Percentiles rank a stretch among this genome's conserved stretches.
Conservation (phyloP, 371 early-diverging fungal genomes). For the Rhizopus stolonifer region DNA sequence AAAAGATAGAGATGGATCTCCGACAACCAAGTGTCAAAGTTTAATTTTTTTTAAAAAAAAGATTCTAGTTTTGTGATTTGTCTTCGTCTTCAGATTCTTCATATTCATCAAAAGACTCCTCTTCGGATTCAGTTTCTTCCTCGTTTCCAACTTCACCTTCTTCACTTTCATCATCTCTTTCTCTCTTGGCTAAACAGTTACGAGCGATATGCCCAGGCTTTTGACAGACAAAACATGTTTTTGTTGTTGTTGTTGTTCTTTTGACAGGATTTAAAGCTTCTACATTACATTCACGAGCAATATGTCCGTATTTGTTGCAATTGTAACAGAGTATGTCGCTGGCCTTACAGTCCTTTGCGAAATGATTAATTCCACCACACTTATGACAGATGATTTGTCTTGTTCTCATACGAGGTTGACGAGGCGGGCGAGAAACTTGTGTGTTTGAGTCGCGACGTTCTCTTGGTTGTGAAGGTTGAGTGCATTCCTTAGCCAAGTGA, state of each 20-base stretch:
- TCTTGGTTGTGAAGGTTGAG: slow-evolving; percentile 31
- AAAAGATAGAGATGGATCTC: neutral
- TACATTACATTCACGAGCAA: slow-evolving; percentile 51
- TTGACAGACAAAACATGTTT: slow-evolving; percentile 59
- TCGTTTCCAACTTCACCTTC: slow-evolving; percentile 7
- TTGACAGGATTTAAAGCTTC: no score
- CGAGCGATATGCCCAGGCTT: slow-evolving; percentile 59
- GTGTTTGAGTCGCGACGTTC: neutral
- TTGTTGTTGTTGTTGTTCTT: slow-evolving; percentile 6
- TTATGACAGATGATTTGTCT: slow-evolving; percentile 55
- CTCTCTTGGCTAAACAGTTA: slow-evolving; percentile 42
- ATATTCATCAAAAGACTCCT: slow-evolving; percentile 8
- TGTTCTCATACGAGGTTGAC: slow-evolving; percentile 14
- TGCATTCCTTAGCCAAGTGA: slow-evolving; percentile 62
- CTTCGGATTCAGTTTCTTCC: slow-evolving; percentile 6
- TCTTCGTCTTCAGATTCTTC: neutral
- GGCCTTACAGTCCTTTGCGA: slow-evolving; percentile 66
- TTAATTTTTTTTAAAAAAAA: no score
- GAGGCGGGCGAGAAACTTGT: neutral
- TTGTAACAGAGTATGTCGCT: slow-evolving; percentile 57
- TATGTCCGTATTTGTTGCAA: slow-evolving; percentile 60
- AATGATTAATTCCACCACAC: slow-evolving; percentile 61
- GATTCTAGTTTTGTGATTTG: neutral
- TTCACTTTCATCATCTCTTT: slow-evolving; percentile 22
- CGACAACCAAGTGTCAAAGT: no score